Conservation (phyloP, 164 flowering plant species). For the Chimonanthus salicifolius region DNA sequence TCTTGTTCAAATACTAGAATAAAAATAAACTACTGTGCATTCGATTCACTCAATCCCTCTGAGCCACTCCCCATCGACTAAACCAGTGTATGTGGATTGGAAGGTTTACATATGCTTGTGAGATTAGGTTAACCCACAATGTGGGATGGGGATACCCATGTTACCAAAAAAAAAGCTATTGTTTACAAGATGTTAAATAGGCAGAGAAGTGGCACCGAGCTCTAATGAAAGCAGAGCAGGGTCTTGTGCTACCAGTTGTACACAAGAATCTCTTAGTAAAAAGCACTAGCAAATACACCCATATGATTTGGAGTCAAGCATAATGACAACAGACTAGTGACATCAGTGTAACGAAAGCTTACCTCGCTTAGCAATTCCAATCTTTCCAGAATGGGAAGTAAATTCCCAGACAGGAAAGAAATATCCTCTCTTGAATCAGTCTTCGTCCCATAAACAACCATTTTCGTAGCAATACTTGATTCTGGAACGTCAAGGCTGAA, state of each 20-base stretch:
- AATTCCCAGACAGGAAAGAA: slow-evolving; percentile 41
- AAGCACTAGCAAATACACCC: not conserved
- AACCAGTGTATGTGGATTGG: not conserved
- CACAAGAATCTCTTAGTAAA: no score
- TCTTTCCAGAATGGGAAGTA: slow-evolving; percentile 59
- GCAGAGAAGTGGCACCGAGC: no score
- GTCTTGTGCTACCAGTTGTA: no score
- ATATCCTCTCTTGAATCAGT: slow-evolving; percentile 36
- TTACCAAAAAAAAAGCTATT: not conserved
- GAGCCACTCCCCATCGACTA: not conserved
- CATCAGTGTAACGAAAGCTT: slow-evolving; percentile 10
- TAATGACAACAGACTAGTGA: no score
- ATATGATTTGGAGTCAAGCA: not conserved
- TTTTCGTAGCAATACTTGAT: slow-evolving; percentile 16
- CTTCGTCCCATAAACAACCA: slow-evolving; percentile 30
- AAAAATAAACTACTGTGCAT: not conserved
- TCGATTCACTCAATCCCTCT: not conserved
- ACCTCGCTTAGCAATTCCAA: slow-evolving; percentile 86
- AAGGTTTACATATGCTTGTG: not conserved
- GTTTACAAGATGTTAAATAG: no score
- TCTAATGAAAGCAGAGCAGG: no score
- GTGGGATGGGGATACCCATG: not conserved
- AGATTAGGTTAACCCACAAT: not conserved
- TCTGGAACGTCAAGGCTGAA: slow-evolving; percentile 27
- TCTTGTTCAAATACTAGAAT: not conserved